Evolutionary conservation across 768 basidiomycete genomes (phyloP), one percentile per base, ranked within the genome.

Genomic region (Peribolospora baueri): DNA sequence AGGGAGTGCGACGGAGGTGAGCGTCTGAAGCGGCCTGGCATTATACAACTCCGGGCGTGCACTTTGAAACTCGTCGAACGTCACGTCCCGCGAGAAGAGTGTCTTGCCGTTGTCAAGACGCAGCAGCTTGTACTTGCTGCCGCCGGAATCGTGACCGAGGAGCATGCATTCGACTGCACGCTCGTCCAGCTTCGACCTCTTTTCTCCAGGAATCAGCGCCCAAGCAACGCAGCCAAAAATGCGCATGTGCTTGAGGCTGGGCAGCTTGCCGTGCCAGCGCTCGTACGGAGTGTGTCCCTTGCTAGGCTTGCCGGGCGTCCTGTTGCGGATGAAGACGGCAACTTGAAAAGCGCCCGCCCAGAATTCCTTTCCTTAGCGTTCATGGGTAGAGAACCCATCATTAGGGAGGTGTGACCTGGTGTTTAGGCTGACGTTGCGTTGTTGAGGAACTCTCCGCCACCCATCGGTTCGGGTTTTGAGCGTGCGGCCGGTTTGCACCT

Each of bases 141-240:
- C 54, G 54, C 0, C 57, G 41, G 25, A 25, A 25, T 25, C 25
- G 25, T 25, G 25, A 25, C 25, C 25, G 25, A 25, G 25, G 25
- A 25, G 25, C 25, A 25, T 25, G 25, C 25, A 25, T 25, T 25
- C 1, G 25, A 25, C 38, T 37, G 39, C 51, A 5, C 36, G 42
- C 41, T 52, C 45, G 42, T 52, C 14, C 25, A 13, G 8, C 3
- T 10, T 6, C 7, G 14, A 41, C 5, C n/a, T 3, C 7, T 43
- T 43, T 0, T 59, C 48, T 0, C 57, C 54, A 41, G 55, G 60
- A 0, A 65, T 45, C 42, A 57, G 52, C 0, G 59, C 56, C 43
- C 59, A 65, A 6, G 61, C 63, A 0, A 40, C 25, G 48, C 58
- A 62, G 0, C 63, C 63, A 54, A 64, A 65, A 3, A 56, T 53